A percentile compares a stretch with the other conserved stretches of the same genome.
Conservation (phyloP, 495 filamentous ascomycete species). For the Podospora pseudopauciseta region DNA sequence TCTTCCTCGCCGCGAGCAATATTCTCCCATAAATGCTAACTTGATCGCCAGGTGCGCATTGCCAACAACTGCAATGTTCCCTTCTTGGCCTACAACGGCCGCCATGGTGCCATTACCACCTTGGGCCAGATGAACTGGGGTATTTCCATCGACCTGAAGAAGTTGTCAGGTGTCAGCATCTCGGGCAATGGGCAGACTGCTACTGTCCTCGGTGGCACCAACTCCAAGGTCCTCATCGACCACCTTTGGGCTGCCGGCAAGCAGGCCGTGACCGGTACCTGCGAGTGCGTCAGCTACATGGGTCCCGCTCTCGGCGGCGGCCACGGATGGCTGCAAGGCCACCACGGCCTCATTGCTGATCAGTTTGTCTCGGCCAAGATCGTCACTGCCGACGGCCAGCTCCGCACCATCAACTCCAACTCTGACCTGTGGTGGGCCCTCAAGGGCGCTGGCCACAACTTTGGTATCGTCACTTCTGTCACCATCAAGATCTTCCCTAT, state of each 20-base stretch:
- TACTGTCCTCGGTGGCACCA: constrained; percentile 50
- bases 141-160: constrained; percentile 46
- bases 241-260: constrained; percentile 36
- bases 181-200: constrained; percentile 44
- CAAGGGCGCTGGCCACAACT: constrained; percentile 59
- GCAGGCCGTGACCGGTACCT: constrained; percentile 49
- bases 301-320: constrained; percentile 60
- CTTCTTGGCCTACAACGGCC: constrained; percentile 49
- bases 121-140: constrained; percentile 45
- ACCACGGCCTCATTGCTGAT: constrained; percentile 58
- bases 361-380: constrained; percentile 51
- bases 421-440: constrained; percentile 57
- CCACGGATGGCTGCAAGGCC: constrained; percentile 57
- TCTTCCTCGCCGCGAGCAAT: not conserved
- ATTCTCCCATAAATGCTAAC: too few species aligned
- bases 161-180: constrained; percentile 43
- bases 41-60: not conserved
- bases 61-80: constrained; percentile 33
- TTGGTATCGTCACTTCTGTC: constrained; percentile 55
- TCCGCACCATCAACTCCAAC: constrained; percentile 36
- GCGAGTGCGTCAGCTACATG: constrained; percentile 53
- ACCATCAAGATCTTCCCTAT: constrained; percentile 47
- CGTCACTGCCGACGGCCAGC: constrained; percentile 54
- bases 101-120: constrained; percentile 43
- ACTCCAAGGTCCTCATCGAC: constrained; percentile 33